Evolutionary conservation across 805 yeast species (phyloP), one percentile per base, ranked within the genome.

Genomic region (Vanderwaltozyma polyspora): DNA sequence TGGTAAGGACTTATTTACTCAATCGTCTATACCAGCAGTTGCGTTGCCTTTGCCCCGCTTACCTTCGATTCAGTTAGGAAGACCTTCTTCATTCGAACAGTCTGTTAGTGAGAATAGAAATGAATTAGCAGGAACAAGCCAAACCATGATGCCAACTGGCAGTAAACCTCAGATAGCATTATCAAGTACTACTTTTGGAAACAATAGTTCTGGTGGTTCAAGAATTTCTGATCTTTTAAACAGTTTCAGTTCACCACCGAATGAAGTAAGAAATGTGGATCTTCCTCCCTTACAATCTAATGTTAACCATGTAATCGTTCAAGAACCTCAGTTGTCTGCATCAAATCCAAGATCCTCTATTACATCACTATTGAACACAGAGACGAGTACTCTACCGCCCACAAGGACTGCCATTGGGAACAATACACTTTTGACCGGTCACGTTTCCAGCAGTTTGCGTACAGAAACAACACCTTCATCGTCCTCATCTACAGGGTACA

Each of bases 21-120:
- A 36, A 12, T 36, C 38, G 10, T 30, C 43, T 9, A 37, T 54
- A 13, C 51, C 56, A 3, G 31, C 32, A 8, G 41, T 44, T 11
- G 43, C 54, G 2, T 34, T 55, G 24, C 62, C 60, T 2, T 55
- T 57, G 11, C 62, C 59, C 14, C 44, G 55, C 11, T 32, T 52
- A 29, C 60, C 62, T 1, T 52, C 59, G 4, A 54, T 57, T 22
- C 54, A 53, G 19, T 36, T 55, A 3, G 32, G 32, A 3, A 35
- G 29, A 18, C 25, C 21, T 4, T 12, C 31, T 4, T 7, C 17
- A 10, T 21, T 34, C 11, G 16, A n/a, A 5, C 27, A 30, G 13
- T n/a, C 13, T 13, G 19, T 5, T 19, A 21, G 12, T n/a, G 34
- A 29, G 8, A 19, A 7, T 18, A 33, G 33, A 18, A 30, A 23